phyloP scores from a whole-genome alignment of 2,329 filamentous ascomycete species.

The Scorias spongiosa region DNA sequence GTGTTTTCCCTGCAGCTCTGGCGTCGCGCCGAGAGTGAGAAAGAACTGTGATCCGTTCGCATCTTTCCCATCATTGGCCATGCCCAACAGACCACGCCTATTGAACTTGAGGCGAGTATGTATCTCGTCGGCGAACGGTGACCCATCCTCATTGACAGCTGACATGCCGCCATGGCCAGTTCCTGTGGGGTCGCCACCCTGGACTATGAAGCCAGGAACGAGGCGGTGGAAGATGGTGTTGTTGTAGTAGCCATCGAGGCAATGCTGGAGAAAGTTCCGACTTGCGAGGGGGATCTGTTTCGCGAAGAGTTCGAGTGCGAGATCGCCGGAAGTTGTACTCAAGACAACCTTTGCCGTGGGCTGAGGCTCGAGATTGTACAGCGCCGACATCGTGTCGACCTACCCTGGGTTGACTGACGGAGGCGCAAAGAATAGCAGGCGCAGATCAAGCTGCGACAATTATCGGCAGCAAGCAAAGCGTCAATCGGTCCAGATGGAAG shows the following conservation, averaged over 20 bases:
- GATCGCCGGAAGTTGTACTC: slow-evolving; percentile 76
- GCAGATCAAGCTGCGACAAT: too few species aligned
- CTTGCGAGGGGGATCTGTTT: slow-evolving; percentile 84
- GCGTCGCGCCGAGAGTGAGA: slow-evolving; percentile 68
- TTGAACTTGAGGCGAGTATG: slow-evolving; percentile 90
- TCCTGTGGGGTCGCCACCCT: slow-evolving; percentile 87
- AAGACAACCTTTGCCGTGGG: slow-evolving; percentile 85
- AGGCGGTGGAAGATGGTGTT: slow-evolving; percentile 88
- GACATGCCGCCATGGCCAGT: slow-evolving; percentile 84
- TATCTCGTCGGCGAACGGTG: slow-evolving; percentile 74
- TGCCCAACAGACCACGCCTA: slow-evolving; percentile 75
- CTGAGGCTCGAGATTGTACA: slow-evolving; percentile 90
- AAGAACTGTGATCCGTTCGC: slow-evolving; percentile 97
- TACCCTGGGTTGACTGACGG: neutral
- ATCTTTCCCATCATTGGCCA: slow-evolving; percentile 77
- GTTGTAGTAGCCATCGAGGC: slow-evolving; percentile 89
- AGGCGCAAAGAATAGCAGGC: neutral
- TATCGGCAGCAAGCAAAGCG: too few species aligned
- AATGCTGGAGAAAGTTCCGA: slow-evolving; percentile 91
- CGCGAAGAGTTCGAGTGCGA: slow-evolving; percentile 85
- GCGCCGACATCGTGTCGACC: slow-evolving; percentile 52
- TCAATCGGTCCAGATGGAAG: too few species aligned
- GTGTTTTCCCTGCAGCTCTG: slow-evolving; percentile 77
- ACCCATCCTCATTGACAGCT: slow-evolving; percentile 68
- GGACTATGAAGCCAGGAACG: slow-evolving; percentile 80